Evolutionary conservation across 208 protist genomes (phyloP), one percentile per base, ranked within the genome.

Genomic region (Trypanosoma mega): DNA sequence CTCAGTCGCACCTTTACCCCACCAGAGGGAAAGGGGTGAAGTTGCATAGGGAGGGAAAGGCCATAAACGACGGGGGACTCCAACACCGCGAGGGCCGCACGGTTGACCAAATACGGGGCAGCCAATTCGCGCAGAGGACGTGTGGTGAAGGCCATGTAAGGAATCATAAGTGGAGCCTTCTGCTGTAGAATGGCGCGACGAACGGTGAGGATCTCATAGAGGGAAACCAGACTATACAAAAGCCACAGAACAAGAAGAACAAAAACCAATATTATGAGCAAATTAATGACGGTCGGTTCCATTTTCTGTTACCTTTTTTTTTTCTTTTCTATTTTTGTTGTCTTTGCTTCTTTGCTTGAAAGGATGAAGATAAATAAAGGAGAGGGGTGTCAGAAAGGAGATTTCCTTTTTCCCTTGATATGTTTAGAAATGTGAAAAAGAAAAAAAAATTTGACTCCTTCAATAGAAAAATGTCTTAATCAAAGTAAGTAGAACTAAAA

Each of bases 141-240:
- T 21, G 71, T 84, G 0, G 70, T 37, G 14, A 91, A 71, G 9
- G 67, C 75, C 23, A 70, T 53, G 47, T 85, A 85, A 0, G 84
- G 72, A 24, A 87, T 52, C 2, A 68, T 48, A 39, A 87, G 69
- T 14, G 71, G 29, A 20, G 67, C 54, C 44, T 68, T 61, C 49
- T 81, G 68, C n/a, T 47, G 52, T 0, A 30, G 24, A 52, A 74
- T 78, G 27, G 55, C 37, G 18, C 56, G 59, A 3, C 36, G 31
- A 36, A 79, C 54, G 16, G 63, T 2, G 27, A 72, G 56, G 16
- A 80, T 56, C 18, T 65, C 53, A 3, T 72, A 18, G 27, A 64
- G 21, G 23, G 55, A 34, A 4, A 59, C 0, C 43, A 64, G 27
- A 20, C 43, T 56, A 2, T 31, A 24, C 21, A 57, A 31, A 50